Evolutionary conservation across 1,139 yeast genomes (phyloP).

Genomic region (Geotrichum phurueaensis): DNA sequence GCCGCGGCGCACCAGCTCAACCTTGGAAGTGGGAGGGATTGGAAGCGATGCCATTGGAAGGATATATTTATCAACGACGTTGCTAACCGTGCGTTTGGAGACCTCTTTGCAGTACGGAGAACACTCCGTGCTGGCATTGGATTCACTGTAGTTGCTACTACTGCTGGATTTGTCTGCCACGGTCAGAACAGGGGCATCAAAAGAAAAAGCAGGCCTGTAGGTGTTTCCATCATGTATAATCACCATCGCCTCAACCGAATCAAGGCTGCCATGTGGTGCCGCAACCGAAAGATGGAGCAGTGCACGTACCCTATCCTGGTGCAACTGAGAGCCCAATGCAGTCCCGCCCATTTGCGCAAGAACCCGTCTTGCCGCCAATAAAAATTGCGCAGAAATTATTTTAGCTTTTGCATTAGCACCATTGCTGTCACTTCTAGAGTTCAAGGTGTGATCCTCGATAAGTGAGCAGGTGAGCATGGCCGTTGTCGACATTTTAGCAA

Average conservation of each 20-base stretch:
- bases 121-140: too few species aligned
- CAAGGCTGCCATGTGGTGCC: neutral
- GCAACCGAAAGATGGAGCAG: conserved; percentile 3
- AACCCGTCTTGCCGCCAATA: conserved; percentile 6
- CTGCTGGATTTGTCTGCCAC: too few species aligned
- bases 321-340: too few species aligned
- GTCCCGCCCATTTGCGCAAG: neutral
- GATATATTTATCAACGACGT: too few species aligned
- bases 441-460: conserved; percentile 3
- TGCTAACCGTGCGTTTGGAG: too few species aligned
- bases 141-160: too few species aligned
- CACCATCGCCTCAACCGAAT: conserved; percentile 5
- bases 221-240: conserved; percentile 8
- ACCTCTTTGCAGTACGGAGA: too few species aligned
- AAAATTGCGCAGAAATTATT: conserved; percentile 10
- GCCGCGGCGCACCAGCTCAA: too few species aligned
- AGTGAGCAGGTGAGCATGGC: conserved; percentile 5
- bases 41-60: too few species aligned
- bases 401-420: neutral
- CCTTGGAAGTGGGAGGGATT: too few species aligned
- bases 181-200: too few species aligned
- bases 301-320: neutral
- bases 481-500: conserved; percentile 8
- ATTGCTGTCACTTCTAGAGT: neutral
- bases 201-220: too few species aligned